Percentiles rank a stretch among this genome's conserved stretches.
Evolutionary conservation across 2,329 filamentous ascomycete genomes (phyloP).

Genomic region (Dactylellina cionopaga): DNA sequence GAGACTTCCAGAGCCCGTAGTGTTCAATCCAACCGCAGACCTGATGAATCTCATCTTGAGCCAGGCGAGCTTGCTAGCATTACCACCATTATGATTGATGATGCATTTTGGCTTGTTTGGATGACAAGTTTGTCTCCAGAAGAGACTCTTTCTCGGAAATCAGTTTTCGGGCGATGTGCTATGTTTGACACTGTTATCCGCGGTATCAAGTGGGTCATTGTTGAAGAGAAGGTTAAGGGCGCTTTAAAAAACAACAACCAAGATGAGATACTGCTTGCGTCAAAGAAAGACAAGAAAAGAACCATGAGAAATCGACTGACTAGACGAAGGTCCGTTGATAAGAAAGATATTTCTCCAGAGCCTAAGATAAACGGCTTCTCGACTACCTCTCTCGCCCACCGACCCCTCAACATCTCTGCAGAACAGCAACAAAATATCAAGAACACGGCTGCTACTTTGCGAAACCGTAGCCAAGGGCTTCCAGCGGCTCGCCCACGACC

Average conservation of each 20-base stretch:
- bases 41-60: slow-evolving; percentile 75
- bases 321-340: slow-evolving; percentile 55
- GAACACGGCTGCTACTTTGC: slow-evolving; percentile 84
- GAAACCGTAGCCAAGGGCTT: slow-evolving; percentile 70
- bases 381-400: slow-evolving; percentile 64
- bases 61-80: slow-evolving; percentile 96
- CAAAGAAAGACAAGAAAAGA: slow-evolving; percentile 81
- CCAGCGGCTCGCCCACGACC: slow-evolving; percentile 59
- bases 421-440: slow-evolving; percentile 95
- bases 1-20: slow-evolving; percentile 78
- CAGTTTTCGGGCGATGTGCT: slow-evolving; percentile 92
- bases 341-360: slow-evolving; percentile 37
- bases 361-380: slow-evolving; percentile 49
- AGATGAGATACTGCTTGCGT: slow-evolving; percentile 86
- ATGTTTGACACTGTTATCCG: slow-evolving; percentile 87
- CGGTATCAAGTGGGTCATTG: slow-evolving; percentile 84
- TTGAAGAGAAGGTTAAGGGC: slow-evolving; percentile 85
- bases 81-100: slow-evolving; percentile 83
- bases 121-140: slow-evolving; percentile 94
- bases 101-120: slow-evolving; percentile 99
- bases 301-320: slow-evolving; percentile 64
- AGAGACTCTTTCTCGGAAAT: slow-evolving; percentile 84
- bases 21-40: slow-evolving; percentile 85
- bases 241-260: slow-evolving; percentile 81
- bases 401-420: slow-evolving; percentile 84